Evolutionary conservation across 306 rosid genomes (phyloP), one percentile per base, ranked within the genome.

Genomic region (Citrullus amarus): DNA sequence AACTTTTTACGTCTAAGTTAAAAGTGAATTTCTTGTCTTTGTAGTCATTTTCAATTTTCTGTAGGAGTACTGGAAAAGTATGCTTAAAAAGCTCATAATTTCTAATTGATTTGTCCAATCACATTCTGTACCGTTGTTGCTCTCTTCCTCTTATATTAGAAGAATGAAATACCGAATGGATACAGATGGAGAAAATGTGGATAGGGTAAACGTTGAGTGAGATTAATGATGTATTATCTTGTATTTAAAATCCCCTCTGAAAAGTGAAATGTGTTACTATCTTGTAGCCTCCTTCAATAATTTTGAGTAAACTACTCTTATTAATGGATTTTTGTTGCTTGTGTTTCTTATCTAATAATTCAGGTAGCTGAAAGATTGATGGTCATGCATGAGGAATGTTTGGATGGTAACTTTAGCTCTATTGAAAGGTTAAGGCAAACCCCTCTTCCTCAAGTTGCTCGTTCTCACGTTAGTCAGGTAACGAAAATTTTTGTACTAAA

Each of bases 281-380:
- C 36, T 5, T 28, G 25, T 39, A 25, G 80, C 69, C 28, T 59
- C 14, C 16, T 75, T 51, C 78, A 25, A 38, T 51, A 69, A 72
- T 2, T 25, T 25, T 62, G 20, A 28, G 55, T 12, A 9, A 25
- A 13, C 10, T n/a, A 55, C 71, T 32, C 44, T 57, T 28, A 8
- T 9, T 61, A 39, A 44, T n/a, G 14, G 48, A 55, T 62, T 79
- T 82, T 60, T 30, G 17, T 67, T 77, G 67, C 34, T 20, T 71
- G 7, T 77, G 44, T 41, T 41, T 51, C 50, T 43, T 67, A 34
- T 9, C 75, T 43, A 58, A 69, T 55, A 56, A 7, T 28, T 43
- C 73, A 91, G 93, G 87, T 93, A 72, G 93, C 97, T 50, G 87
- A 84, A 62, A 84, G 82, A 22, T 73, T 91, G 41, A 82, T 89